Evolutionary conservation across 176 grass and related monocot genomes (phyloP).

Genomic region (Eragrostis curvula): DNA sequence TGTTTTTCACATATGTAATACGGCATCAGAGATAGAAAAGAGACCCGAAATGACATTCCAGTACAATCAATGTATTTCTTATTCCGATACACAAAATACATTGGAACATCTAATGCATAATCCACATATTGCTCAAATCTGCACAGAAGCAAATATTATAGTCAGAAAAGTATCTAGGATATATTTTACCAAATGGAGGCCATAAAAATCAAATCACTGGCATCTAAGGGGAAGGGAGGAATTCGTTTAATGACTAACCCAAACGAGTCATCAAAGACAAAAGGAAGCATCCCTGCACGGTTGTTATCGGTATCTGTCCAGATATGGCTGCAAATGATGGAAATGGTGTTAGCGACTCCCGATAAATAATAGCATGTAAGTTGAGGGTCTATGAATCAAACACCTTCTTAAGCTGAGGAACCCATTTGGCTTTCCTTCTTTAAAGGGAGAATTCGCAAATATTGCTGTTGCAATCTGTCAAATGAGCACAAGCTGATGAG

Average conservation of each 20-base stretch:
- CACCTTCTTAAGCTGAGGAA: slow-evolving; percentile 98
- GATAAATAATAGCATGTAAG: background rate
- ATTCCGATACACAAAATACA: slow-evolving; percentile 99
- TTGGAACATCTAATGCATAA: slow-evolving; percentile 92
- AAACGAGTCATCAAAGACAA: slow-evolving; percentile 84
- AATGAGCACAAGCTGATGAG: slow-evolving; percentile 25
- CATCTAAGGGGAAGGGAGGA: background rate
- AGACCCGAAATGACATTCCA: slow-evolving; percentile 96
- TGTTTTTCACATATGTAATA: background rate
- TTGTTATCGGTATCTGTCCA: slow-evolving; percentile 99
- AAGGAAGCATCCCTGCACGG: slow-evolving; percentile 88
- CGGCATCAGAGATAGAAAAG: slow-evolving; percentile 39
- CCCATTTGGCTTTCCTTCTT: slow-evolving; percentile 99
- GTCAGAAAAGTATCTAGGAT: slow-evolving; percentile 35
- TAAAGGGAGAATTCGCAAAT: slow-evolving; percentile 99
- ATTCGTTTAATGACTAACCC: slow-evolving; percentile 53
- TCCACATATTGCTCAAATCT: slow-evolving; percentile 98
- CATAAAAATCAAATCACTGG: slow-evolving; percentile 23
- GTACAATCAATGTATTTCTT: slow-evolving; percentile 94
- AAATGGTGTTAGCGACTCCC: slow-evolving; percentile 33
- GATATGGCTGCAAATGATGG: slow-evolving; percentile 70
- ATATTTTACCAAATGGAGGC: slow-evolving; percentile 7
- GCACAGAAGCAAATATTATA: slow-evolving; percentile 31
- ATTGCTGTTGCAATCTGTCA: slow-evolving; percentile 97
- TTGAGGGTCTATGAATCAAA: slow-evolving; percentile 11